phyloP scores from a whole-genome alignment of 1,139 yeast genomes.

The Hansenula anomala region DNA sequence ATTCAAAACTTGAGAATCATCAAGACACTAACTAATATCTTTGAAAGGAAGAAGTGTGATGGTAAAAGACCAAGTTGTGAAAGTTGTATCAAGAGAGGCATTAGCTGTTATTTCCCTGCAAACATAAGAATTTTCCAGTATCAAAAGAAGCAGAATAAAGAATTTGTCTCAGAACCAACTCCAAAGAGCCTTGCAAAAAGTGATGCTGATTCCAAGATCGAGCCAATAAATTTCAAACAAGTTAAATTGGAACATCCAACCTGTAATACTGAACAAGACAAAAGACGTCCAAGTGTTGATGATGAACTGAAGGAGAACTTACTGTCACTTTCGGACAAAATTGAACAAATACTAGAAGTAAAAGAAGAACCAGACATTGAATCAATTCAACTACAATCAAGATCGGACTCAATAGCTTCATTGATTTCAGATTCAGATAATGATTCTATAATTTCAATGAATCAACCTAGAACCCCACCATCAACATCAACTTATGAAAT shows the following conservation, averaged over 20 bases:
- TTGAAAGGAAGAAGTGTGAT: constrained; percentile 44
- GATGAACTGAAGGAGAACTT: no score
- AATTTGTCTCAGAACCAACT: no score
- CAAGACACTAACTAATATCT: background rate
- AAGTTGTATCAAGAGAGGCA: constrained; percentile 35
- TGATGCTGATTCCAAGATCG: no score
- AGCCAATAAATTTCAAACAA: no score
- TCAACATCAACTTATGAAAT: background rate
- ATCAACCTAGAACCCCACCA: background rate
- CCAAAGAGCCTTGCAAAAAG: constrained; percentile 1
- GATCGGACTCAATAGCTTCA: constrained; percentile 7
- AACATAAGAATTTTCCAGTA: constrained; percentile 21
- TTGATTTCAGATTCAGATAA: constrained; percentile 6
- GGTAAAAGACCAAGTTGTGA: constrained; percentile 46
- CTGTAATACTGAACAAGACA: no score
- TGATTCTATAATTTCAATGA: background rate
- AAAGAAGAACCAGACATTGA: background rate
- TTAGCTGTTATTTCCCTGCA: constrained; percentile 19
- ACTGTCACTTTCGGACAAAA: background rate
- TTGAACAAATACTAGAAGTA: background rate
- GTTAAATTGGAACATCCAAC: no score
- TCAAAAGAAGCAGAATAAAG: background rate
- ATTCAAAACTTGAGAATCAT: background rate
- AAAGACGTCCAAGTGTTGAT: no score
- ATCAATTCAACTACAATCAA: constrained; percentile 1